Evolutionary conservation across 306 rosid genomes (phyloP).

Genomic region (Lupinus albus): DNA sequence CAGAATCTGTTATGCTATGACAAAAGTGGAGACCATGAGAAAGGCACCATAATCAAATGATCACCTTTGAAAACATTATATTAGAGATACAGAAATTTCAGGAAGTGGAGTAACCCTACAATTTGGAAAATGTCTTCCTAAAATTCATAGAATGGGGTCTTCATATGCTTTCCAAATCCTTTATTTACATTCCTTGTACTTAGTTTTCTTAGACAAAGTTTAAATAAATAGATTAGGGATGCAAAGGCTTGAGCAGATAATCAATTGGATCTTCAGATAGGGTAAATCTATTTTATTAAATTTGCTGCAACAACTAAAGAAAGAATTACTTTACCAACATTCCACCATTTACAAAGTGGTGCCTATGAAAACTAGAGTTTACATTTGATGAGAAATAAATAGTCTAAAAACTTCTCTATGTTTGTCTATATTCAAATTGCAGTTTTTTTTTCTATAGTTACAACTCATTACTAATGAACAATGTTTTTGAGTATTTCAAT

Average conservation of each 20-base stretch:
- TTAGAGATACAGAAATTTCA: constrained; percentile 7
- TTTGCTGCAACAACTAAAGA: background rate
- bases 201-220: background rate
- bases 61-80: constrained; percentile 26
- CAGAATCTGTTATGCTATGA: constrained; percentile 30
- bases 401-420: background rate
- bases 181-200: background rate
- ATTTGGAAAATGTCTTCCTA: constrained; percentile 1
- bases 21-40: background rate
- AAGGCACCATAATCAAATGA: constrained; percentile 19
- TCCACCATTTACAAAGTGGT: background rate
- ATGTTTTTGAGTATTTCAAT: background rate
- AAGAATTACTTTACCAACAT: background rate
- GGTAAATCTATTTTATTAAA: background rate
- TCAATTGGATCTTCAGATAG: background rate
- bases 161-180: background rate
- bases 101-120: background rate
- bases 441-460: background rate
- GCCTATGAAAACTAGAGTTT: background rate
- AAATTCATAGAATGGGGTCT: constrained; percentile 13
- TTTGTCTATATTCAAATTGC: background rate
- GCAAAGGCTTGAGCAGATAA: constrained; percentile 18
- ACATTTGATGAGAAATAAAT: background rate
- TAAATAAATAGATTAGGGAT: constrained; percentile 4
- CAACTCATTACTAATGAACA: background rate